phyloP scores from a whole-genome alignment of 2,329 filamentous ascomycete species.

The Spiromastix sp. region DNA sequence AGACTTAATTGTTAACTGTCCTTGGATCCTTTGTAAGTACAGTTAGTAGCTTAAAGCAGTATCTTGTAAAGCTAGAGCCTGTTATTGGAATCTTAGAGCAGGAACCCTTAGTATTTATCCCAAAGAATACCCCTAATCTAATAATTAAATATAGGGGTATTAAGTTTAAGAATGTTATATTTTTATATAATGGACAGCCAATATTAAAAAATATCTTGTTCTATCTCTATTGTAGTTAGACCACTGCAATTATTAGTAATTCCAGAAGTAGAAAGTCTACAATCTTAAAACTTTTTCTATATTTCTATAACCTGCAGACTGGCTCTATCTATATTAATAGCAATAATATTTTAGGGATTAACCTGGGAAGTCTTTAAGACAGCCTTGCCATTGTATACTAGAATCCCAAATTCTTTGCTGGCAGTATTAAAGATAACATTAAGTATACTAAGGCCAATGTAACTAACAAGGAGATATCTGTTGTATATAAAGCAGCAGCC shows the following conservation, averaged over 20 bases:
- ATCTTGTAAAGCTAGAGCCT: not conserved
- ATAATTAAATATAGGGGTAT: not conserved
- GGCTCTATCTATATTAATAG: conserved; percentile 1
- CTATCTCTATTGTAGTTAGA: not conserved
- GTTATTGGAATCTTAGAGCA: not conserved
- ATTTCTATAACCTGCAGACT: not conserved
- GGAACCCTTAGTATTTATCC: not conserved
- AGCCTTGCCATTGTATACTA: not conserved
- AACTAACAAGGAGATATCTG: not conserved
- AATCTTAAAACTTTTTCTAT: not conserved
- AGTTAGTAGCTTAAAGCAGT: not conserved
- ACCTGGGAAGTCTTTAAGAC: not conserved
- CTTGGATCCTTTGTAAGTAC: not conserved
- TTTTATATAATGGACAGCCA: not conserved
- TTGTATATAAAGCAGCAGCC: not conserved
- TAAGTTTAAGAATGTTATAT: not conserved
- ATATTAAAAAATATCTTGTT: not conserved
- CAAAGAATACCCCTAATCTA: not conserved
- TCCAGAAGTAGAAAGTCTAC: conserved; percentile 1
- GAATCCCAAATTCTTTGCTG: not conserved
- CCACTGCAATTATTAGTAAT: not conserved
- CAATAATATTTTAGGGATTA: not conserved
- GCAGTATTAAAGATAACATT: not conserved
- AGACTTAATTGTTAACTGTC: not conserved
- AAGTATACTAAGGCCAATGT: not conserved